These are phyloP conservation scores for Fusarium temperatum DNA, from an alignment of 2,329 filamentous ascomycete genomes.

Conservation along the genomic window DNA sequence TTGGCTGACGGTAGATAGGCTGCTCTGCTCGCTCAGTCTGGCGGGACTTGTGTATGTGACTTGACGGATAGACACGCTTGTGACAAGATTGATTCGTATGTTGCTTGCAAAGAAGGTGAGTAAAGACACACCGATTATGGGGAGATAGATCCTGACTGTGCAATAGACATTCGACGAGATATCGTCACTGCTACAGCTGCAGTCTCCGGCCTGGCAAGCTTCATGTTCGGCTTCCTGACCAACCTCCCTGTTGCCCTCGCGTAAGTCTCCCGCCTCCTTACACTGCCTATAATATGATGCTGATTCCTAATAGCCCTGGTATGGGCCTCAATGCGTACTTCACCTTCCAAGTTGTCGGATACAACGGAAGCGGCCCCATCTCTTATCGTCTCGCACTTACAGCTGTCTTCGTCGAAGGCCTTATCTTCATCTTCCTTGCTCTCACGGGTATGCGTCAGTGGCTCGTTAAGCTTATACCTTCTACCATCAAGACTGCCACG, in stretches of 20 bases:
- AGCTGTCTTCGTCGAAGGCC: slow-evolving; percentile 71
- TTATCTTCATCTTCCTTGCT: slow-evolving; percentile 71
- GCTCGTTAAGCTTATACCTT: slow-evolving; percentile 72
- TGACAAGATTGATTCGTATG: slow-evolving; percentile 55
- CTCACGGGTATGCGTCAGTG: slow-evolving; percentile 77
- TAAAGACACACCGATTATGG: not conserved
- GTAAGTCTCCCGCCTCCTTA: slow-evolving; percentile 34
- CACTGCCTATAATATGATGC: not conserved
- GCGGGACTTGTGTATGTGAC: slow-evolving; percentile 78
- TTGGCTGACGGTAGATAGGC: slow-evolving; percentile 57
- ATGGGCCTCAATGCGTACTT: slow-evolving; percentile 77
- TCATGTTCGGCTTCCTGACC: slow-evolving; percentile 81
- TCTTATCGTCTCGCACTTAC: slow-evolving; percentile 69
- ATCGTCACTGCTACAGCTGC: slow-evolving; percentile 86
- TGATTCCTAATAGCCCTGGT: slow-evolving; percentile 59
- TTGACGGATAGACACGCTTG: slow-evolving; percentile 56
- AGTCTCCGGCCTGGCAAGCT: slow-evolving; percentile 76
- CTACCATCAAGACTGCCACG: slow-evolving; percentile 71
- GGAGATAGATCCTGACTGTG: not conserved
- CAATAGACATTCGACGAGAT: slow-evolving; percentile 71
- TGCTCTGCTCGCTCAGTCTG: slow-evolving; percentile 77
- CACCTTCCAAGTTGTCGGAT: slow-evolving; percentile 72
- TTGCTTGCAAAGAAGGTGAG: slow-evolving; percentile 58
- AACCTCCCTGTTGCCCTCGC: slow-evolving; percentile 71
- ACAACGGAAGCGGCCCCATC: slow-evolving; percentile 64